Evolutionary conservation across 768 basidiomycete genomes (phyloP).

Genomic region (Hericium erinaceus): DNA sequence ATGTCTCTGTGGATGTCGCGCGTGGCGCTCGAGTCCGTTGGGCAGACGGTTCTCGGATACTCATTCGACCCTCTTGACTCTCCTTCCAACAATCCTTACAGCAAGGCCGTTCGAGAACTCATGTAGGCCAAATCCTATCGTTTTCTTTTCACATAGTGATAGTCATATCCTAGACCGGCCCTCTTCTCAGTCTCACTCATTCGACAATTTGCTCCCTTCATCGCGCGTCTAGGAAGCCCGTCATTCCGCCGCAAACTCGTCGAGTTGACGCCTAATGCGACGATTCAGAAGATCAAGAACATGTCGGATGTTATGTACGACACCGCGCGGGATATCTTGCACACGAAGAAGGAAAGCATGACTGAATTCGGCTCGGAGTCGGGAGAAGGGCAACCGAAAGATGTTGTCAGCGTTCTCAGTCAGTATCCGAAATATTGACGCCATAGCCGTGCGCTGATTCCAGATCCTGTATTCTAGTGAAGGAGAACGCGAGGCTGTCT

Average conservation of each 20-base stretch:
- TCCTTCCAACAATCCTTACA: background rate
- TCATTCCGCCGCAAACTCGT: slow-evolving; percentile 24
- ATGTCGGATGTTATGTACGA: slow-evolving; percentile 23
- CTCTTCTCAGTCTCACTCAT: background rate
- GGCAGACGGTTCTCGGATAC: background rate
- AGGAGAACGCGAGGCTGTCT: slow-evolving; percentile 22
- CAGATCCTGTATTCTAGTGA: slow-evolving; percentile 17
- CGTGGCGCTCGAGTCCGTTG: background rate
- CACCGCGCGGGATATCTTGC: slow-evolving; percentile 20
- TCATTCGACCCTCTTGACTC: background rate
- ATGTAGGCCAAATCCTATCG: background rate
- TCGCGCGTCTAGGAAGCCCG: slow-evolving; percentile 18
- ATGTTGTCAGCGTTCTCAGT: background rate
- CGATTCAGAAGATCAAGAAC: slow-evolving; percentile 19
- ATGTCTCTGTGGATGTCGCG: background rate
- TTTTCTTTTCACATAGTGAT: background rate
- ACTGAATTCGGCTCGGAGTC: background rate
- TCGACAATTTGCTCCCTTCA: background rate
- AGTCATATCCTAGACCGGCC: background rate
- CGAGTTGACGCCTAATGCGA: slow-evolving; percentile 14
- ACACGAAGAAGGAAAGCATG: slow-evolving; percentile 20
- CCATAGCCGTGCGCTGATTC: background rate
- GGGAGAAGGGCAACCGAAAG: background rate
- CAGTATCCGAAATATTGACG: background rate
- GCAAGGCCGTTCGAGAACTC: background rate